Base-by-base conservation (phyloP, 345 rosid genomes). In the Adansonia digitata region DNA sequence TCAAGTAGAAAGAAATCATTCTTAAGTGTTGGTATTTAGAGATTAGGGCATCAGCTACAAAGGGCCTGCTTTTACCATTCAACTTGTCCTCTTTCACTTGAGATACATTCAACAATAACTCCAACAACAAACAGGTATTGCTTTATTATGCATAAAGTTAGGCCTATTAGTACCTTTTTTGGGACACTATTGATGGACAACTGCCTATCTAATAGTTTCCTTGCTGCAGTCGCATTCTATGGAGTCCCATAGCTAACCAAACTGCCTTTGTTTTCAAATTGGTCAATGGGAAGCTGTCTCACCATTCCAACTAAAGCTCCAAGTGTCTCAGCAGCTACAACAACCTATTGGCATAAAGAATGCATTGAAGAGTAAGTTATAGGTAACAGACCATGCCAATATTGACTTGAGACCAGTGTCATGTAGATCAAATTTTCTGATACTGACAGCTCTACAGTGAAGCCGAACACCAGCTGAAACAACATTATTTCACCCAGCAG, bases 301-400 rank as follows among this genome's bases (percentile, higher is more conserved):
- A 95, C 98, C 98, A 93, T 86, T 77, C 99, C 98, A 78, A 98
- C 98, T 83, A 95, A 86, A 77, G 97, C 99, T 76, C 98, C 99
- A 76, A 93, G 92, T 27, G 98, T 88, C 85, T 95, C 98, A 77
- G 98, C 93, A 75, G 99, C 97, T 75, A 95, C 89, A 81, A 95
- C 98, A 63, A 95, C 99, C 99, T 95, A 81, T 73, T 37, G 79
- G 40, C 7, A 68, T 74, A 79, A 56, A 40, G 52, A 71, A 27
- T 72, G 59, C 43, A 17, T 42, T 12, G 43, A 24, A 59, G 13
- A 15, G 55, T 12, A 45, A 46, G 42, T 11, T 3, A 43, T 7
- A 46, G 26, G 45, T 29, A 12, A 27, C 13, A 43, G 14, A 18
- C 3, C 46, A 67, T 57, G 48, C n/a, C 14, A 39, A 75, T 63